Evolutionary conservation across 371 early-diverging fungal genomes (phyloP).

Genomic region (Cokeromyces recurvatus): DNA sequence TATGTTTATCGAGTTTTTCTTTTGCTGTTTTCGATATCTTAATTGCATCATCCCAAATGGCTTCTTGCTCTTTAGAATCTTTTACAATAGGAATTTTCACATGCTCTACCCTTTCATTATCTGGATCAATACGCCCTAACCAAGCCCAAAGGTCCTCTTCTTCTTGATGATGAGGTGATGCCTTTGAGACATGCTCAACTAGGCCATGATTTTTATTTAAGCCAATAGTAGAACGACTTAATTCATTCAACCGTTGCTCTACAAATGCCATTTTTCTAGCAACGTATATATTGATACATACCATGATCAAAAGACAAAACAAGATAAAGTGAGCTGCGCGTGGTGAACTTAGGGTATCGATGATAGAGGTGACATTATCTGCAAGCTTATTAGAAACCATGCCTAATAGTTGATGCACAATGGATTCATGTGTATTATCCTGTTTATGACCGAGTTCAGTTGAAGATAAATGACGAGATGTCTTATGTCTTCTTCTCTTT

Average conservation of each 20-base stretch:
- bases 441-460: neutral
- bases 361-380: constrained; percentile 8
- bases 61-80: constrained; percentile 6
- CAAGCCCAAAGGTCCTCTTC: constrained; percentile 15
- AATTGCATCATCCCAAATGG: constrained; percentile 7
- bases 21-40: constrained; percentile 7
- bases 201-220: neutral
- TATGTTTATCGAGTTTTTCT: constrained; percentile 16
- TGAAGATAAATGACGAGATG: neutral
- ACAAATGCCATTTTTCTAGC: constrained; percentile 31
- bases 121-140: constrained; percentile 13
- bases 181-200: neutral
- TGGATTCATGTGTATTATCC: neutral
- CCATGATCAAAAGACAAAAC: constrained; percentile 24
- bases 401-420: constrained; percentile 3
- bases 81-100: neutral
- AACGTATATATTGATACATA: constrained; percentile 31
- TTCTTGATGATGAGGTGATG: neutral
- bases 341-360: constrained; percentile 6
- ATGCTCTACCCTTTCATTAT: constrained; percentile 5
- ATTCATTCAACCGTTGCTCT: constrained; percentile 15
- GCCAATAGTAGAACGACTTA: neutral
- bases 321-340: constrained; percentile 20
- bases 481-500: constrained; percentile 4
- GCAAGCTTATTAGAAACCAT: too few species aligned